Evolutionary conservation across 2,329 filamentous ascomycete species (phyloP), one percentile per base, ranked within the genome.

Genomic region (Penicillium sp.): DNA sequence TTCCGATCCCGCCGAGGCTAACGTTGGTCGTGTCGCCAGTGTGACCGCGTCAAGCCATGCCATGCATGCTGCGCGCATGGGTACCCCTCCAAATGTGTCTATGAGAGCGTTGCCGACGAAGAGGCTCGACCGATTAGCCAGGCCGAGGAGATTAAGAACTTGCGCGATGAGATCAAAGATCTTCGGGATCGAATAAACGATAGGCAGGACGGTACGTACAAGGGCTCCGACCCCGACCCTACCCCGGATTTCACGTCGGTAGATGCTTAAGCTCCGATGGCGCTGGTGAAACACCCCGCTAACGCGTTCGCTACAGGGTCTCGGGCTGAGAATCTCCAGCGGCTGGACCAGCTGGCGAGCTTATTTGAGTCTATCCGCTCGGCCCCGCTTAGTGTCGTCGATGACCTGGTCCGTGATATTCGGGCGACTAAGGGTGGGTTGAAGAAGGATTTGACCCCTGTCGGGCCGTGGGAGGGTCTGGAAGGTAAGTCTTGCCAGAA

Each of bases 21-120:
- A 65, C 48, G 43, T 49, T 18, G 33, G 52, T 58, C 52, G 23
- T 33, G 10, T 52, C 19, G 19, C 13, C 61, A 74, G 71, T 74
- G 71, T 57, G 71, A 74, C 53, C 71, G 71, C 43, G 67, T 74
- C 23, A 70, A 70, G 51, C 71, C 71, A 51, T 74, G 71, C 52
- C 71, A 74, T 54, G 71, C 71, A 48, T 74, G 71, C 55, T 74
- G 71, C 52, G 70, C 71, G 7, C 71, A 74, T 59, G 71, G 71
- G 3, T 71, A 74, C 47, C 71, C 71, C 1, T 73, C 71, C 14
- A 69, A 71, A 59, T 74, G 71, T 50, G 65, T 70, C 10, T 74
- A 73, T 54, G 71, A 74, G n/a, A 59, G 53, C 6, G 50, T 64
- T 8, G 62, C 67, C 3, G 71, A 70, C 7, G 71, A 74, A 26